Base-by-base conservation (phyloP, 2,329 filamentous ascomycete species). In the Chaetomiaceae sp. region DNA sequence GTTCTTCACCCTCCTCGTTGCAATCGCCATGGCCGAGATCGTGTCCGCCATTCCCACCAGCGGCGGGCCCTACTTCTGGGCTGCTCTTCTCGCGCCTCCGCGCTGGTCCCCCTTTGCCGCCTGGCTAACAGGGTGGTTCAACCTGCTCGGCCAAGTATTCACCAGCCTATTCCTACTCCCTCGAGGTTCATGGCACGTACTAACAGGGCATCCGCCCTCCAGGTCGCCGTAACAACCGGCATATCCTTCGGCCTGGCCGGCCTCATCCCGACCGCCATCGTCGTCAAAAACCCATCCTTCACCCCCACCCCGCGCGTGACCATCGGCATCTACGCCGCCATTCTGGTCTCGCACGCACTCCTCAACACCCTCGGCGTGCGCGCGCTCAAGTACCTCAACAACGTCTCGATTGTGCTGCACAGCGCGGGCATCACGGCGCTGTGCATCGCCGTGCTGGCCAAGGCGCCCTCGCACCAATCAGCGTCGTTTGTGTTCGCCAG, bases 51-150 rank as follows among this genome's bases (percentile, higher is more conserved):
- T 79, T 49, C 77, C 77, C 1, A 79, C 75, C 1, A 71, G 68
- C 37, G 77, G 76, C 32, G 77, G 77, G 1, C 76, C 76, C 1
- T 81, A 81, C 57, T 80, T 78, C 60, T 81, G 78, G 77, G 69
- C 75, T 1, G 76, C 76, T 1, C 69, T 79, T 52, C 67, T 81
- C 26, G 74, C 77, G 3, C 75, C 75, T 1, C 63, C 66, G 6
- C 55, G 56, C 2, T 66, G 61, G 61, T 67, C 64, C 2, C 56
- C 66, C 4, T 66, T 68, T 35, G 61, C 62, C 0, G 65, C 65
- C 8, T 68, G 66, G 66, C 49, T 68, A 22, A 70, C 67, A 0
- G 67, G 66, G 18, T 69, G 67, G 67, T 69, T 65, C 53, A 70
- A 69, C 50, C 52, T 70, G 10, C 61, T 70, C 5, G 67, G 67